Evolutionary conservation across 768 basidiomycete genomes (phyloP), one percentile per base, ranked within the genome.

Genomic region (Kwoniella heveanensis): DNA sequence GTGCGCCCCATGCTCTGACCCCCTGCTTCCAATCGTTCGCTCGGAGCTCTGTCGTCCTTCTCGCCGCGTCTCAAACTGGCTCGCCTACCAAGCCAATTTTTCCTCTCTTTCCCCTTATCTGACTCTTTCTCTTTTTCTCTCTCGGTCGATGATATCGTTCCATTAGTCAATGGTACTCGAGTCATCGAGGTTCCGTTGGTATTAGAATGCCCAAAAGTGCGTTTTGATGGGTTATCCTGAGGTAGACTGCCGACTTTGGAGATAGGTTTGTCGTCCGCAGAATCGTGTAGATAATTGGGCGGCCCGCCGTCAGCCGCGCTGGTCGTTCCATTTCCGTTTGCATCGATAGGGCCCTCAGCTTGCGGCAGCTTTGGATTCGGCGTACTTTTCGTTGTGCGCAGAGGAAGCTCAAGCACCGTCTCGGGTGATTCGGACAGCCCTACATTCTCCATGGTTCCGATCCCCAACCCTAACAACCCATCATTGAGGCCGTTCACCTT

Each of bases 41-140:
- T 19, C 17, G 39, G 39, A 8, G 3, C 17, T 19, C 9, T 3
- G 10, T 10, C 10, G 17, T 17, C 39, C 15, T 44, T 44, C 26
- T 52, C 49, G 19, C 30, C 27, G 30, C 36, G 44, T 44, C 65
- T 67, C 26, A 64, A 17, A 19, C 60, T 60, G 26, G 9, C 37
- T 22, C 57, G 36, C 8, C 60, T 48, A 19, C 69, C 37, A 22
- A 64, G 53, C 53, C 65, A 66, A 52, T 26, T 65, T 44, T 9
- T 44, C 39, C 39, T 44, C 19, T 19, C 39, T n/a, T n/a, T n/a
- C n/a, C n/a, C n/a, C n/a, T n/a, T n/a, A n/a, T n/a, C n/a, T n/a
- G n/a, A n/a, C n/a, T n/a, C 39, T 19, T 17, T 47, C 30, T 57
- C 57, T 19, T 36, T 53, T 36, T 26, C 47, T 30, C 53, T 29